Conservation (phyloP, 2,329 filamentous ascomycete genomes). For the Fusarium sp. region DNA sequence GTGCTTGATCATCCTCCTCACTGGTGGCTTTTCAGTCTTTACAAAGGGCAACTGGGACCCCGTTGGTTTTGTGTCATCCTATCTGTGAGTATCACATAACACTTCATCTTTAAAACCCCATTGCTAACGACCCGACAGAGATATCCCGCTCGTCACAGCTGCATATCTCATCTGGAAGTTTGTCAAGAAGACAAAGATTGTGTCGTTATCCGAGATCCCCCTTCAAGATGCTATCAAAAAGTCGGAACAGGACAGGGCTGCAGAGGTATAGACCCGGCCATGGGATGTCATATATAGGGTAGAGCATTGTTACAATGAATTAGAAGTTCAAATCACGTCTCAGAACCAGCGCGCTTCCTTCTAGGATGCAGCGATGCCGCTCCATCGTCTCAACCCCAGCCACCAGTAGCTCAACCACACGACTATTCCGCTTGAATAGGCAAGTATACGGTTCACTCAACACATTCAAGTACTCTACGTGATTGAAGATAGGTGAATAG, state of each 20-base stretch:
- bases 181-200: slow-evolving; percentile 68
- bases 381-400: neutral
- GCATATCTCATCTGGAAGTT: slow-evolving; percentile 74
- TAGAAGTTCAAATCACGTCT: neutral
- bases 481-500: neutral
- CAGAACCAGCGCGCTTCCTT: neutral
- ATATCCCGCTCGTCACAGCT: slow-evolving; percentile 67
- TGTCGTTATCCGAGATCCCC: slow-evolving; percentile 62
- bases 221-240: slow-evolving; percentile 59
- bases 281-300: neutral
- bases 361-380: neutral
- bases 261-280: neutral
- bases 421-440: neutral
- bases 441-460: neutral
- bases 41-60: slow-evolving; percentile 68
- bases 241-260: slow-evolving; percentile 21
- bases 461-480: neutral
- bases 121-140: slow-evolving; percentile 51
- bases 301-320: neutral
- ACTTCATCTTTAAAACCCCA: fast-evolving
- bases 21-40: slow-evolving; percentile 74
- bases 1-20: slow-evolving; percentile 73
- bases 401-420: neutral
- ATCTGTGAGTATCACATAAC: slow-evolving; percentile 59
- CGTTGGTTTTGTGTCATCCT: slow-evolving; percentile 68